Evolutionary conservation across 1,284 basidiomycete genomes (phyloP).

Genomic region (Leccinum huronense): DNA sequence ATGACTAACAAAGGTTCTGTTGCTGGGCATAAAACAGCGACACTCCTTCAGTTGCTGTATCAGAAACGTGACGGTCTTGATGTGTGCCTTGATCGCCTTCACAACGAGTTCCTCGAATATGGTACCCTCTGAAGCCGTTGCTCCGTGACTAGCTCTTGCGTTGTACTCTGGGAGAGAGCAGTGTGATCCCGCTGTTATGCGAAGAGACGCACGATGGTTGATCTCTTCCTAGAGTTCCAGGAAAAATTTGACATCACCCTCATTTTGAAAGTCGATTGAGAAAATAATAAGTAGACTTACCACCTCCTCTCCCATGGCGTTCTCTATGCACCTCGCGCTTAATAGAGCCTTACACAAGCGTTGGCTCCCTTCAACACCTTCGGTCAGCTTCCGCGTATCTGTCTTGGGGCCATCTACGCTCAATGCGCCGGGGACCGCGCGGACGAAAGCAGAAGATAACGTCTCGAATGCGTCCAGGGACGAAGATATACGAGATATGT

Average conservation of each 20-base stretch:
- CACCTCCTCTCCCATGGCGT: constrained; percentile 78
- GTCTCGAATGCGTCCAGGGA: constrained; percentile 94
- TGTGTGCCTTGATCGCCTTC: too few species aligned
- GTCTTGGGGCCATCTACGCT: constrained; percentile 52
- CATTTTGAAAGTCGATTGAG: constrained; percentile 3
- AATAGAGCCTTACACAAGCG: constrained; percentile 81
- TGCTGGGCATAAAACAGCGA: too few species aligned
- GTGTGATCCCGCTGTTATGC: constrained; percentile 48
- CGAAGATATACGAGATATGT: constrained; percentile 74
- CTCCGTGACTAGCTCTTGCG: not conserved
- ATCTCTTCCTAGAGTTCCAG: constrained; percentile 84
- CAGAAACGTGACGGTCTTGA: too few species aligned
- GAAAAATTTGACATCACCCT: constrained; percentile 64
- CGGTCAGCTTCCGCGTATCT: constrained; percentile 63
- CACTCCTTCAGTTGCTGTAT: too few species aligned
- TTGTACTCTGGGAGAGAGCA: constrained; percentile 50
- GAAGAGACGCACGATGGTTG: constrained; percentile 53
- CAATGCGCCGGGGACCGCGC: constrained; percentile 88
- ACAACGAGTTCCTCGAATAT: constrained; percentile 74
- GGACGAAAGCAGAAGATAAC: constrained; percentile 81
- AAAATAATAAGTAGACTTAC: constrained; percentile 45
- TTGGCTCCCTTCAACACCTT: constrained; percentile 76
- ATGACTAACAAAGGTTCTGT: too few species aligned
- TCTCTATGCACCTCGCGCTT: constrained; percentile 70
- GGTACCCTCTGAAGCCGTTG: constrained; percentile 50